Conservation (phyloP, 371 early-diverging fungal species). For the Dichotomocladium elegans region DNA sequence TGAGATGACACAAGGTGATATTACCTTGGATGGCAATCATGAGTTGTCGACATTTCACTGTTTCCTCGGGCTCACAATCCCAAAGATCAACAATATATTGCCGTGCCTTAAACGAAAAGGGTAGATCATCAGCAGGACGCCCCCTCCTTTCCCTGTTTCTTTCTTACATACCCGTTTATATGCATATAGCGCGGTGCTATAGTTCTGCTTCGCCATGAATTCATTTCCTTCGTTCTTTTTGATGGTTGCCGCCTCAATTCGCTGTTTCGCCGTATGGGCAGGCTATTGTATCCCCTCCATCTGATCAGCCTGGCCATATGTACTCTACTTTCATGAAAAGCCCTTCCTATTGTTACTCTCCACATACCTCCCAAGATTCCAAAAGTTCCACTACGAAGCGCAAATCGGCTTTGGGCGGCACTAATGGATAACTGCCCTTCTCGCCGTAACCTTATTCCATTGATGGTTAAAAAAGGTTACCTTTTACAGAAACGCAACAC, state of each 20-base stretch:
- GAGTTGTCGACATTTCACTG: constrained; percentile 19
- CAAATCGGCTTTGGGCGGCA: constrained; percentile 51
- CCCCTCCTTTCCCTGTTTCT: not conserved
- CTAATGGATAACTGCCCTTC: constrained; percentile 44
- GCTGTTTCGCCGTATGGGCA: constrained; percentile 21
- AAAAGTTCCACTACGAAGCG: constrained; percentile 54
- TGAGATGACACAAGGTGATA: constrained; percentile 38
- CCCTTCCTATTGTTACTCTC: not conserved
- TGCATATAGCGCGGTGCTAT: constrained; percentile 25
- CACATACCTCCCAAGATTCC: constrained; percentile 45
- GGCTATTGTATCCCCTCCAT: not conserved
- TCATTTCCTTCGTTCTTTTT: constrained; percentile 57
- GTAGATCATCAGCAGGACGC: not conserved
- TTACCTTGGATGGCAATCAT: constrained; percentile 34
- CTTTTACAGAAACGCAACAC: not conserved
- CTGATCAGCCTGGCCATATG: not conserved
- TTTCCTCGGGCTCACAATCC: constrained; percentile 37
- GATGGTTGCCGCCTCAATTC: constrained; percentile 32
- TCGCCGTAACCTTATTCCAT: constrained; percentile 49
- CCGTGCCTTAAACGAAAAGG: constrained; percentile 13
- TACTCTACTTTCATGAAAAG: too few species aligned
- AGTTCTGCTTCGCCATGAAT: constrained; percentile 32
- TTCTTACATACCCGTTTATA: constrained; percentile 22
- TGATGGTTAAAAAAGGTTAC: not conserved
- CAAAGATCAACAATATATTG: constrained; percentile 35